Evolutionary conservation across 441 rosid species (phyloP).

Genomic region (Mallotus japonicus): DNA sequence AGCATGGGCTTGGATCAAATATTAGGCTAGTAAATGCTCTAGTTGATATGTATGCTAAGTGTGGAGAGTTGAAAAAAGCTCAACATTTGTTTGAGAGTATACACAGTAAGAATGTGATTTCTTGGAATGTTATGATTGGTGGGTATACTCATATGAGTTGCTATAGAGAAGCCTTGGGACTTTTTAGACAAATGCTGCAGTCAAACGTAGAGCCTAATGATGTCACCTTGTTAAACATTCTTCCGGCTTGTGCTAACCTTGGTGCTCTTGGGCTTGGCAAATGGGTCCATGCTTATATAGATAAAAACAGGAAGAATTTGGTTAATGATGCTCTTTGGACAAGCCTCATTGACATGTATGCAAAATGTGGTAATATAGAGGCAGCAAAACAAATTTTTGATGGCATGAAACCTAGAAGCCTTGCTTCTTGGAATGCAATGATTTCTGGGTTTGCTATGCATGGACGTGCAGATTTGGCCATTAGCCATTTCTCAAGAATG

Average conservation of each 20-base stretch:
- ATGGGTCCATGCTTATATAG: slow-evolving; percentile 75
- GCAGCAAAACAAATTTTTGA: slow-evolving; percentile 58
- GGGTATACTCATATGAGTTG: slow-evolving; percentile 49
- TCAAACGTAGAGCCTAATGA: slow-evolving; percentile 55
- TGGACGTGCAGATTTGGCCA: slow-evolving; percentile 56
- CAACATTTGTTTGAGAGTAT: slow-evolving; percentile 44
- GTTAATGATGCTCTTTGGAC: slow-evolving; percentile 43
- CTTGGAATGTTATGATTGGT: slow-evolving; percentile 81
- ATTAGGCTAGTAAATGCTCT: slow-evolving; percentile 52
- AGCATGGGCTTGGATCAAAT: slow-evolving; percentile 33
- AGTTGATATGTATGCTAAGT: slow-evolving; percentile 65
- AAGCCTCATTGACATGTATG: slow-evolving; percentile 73
- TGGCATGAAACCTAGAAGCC: slow-evolving; percentile 38
- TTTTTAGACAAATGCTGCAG: slow-evolving; percentile 55
- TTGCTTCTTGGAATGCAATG: slow-evolving; percentile 81
- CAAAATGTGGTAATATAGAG: slow-evolving; percentile 67
- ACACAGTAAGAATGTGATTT: slow-evolving; percentile 49
- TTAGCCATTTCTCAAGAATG: slow-evolving; percentile 55
- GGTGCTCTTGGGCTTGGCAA: slow-evolving; percentile 73
- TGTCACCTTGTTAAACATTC: slow-evolving; percentile 61
- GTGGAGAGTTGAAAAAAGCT: slow-evolving; percentile 51
- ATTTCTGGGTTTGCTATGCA: slow-evolving; percentile 77
- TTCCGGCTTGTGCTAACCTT: slow-evolving; percentile 69
- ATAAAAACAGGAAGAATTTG: slow-evolving; percentile 39
- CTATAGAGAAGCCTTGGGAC: slow-evolving; percentile 53